Base-by-base conservation (phyloP, 305 asterid genomes). In the Rubia balearica region DNA sequence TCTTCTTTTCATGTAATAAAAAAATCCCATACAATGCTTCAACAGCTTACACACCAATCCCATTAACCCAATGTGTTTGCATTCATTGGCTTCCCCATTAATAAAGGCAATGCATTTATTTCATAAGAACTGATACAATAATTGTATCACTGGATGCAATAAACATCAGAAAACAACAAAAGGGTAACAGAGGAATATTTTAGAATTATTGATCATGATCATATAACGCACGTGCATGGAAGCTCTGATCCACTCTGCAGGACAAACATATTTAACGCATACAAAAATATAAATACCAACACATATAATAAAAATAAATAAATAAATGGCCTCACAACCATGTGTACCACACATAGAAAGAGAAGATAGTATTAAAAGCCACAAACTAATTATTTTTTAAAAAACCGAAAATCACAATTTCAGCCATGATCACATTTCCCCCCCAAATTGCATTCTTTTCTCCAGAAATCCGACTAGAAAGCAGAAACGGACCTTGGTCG, bases 401-500 rank as follows among this genome's bases (percentile, higher is more conserved):
- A 74, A 24, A 24, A 53, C n/a, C 48, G 16, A 74, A 68, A 68
- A 49, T 10, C n/a, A 3, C 71, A 41, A 61, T 14, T 36, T 60
- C 68, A 13, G 7, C 30, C 61, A 55, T 65, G 79, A 75, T 63
- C 78, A 49, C 11, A 45, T 40, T 56, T 4, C 11, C 41, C 36
- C 69, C 69, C 53, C 49, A 41, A 42, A 65, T 65, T 19, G 33
- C 30, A 19, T 36, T 65, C 5, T 51, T 17, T 5, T 2, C 30
- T 8, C 40, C 11, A 14, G 38, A 21, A 70, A 69, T 75, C 38
- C 45, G 43, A 69, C 10, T 0, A 40, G 14, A 53, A 36, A 61
- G 7, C 14, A 68, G 59, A 27, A 13, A 0, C 42, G 13, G 16
- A 73, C 81, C 81, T 73, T 77, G 81, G 71, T 77, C 81, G 73